Evolutionary conservation across 495 filamentous ascomycete genomes (phyloP), one percentile per base, ranked within the genome.

Genomic region (Pyrenula aspistea): DNA sequence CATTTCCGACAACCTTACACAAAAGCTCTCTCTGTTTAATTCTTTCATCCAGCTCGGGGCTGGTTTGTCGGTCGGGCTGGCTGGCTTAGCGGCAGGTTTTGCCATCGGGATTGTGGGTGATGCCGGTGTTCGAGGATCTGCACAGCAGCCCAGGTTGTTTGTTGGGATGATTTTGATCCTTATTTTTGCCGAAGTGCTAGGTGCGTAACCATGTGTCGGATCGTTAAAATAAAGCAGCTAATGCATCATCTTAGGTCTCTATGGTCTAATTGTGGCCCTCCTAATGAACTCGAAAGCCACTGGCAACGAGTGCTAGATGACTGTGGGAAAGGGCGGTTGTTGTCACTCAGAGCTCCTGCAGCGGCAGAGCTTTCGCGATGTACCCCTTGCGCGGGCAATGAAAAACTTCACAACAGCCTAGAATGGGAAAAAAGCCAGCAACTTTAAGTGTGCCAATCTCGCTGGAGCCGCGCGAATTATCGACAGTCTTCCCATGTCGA

Each of bases 101-200:
- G 93, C 93, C 67, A 97, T 98, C 68, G 93, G 93, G 73, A 98
- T 98, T 71, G 93, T 97, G 57, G 93, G 93, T 83, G 93, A 98
- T 66, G 93, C 93, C 67, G 93, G 93, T 89, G 93, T 98, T 60
- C 87, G 93, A 65, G 93, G 93, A 76, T 92, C 94, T 64, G 93
- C 93, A 60, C 93, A 98, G 71, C 93, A 98, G 73, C 94, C 93
- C 52, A 81, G 91, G 66, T 83, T 98, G 55, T 98, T 96, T 78
- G 93, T 98, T 73, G 93, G 93, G 79, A 98, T 98, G 93, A 97
- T 98, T 77, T 76, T 98, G 67, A 98, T 98, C 79, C 91, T 98
- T 79, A 98, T 98, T 95, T 98, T 98, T 79, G 93, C 94, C 67
- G 93, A 97, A 95, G 93, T 97, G 61, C 74, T 98, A 83, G 93